Base-by-base conservation (phyloP, 169 alveolate species). In the Cryptosporidium viatorum region DNA sequence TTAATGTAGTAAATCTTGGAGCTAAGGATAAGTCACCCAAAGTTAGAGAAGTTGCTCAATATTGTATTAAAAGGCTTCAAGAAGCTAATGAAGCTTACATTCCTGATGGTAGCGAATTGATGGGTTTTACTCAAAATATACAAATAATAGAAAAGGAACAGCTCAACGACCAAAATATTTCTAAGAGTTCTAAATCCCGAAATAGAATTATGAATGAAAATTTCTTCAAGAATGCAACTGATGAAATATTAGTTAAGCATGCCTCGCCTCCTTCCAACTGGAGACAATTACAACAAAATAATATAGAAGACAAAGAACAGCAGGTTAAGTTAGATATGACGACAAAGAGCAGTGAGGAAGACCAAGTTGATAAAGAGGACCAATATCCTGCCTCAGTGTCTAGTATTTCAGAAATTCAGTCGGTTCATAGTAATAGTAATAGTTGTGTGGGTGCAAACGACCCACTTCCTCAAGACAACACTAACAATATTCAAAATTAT, bases 11-110 rank as follows among this genome's bases (percentile, higher is more conserved):
- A 43, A 80, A 35, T 62, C 55, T 80, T 33, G 89, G 80, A 23
- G 21, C 75, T 23, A 80, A 65, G 35, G 89, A 80, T 26, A 80
- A 80, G 23, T 80, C 89, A n/a, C 89, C 89, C 41, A 80, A 80
- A 45, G 89, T 80, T 48, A 80, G 89, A 23, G 89, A 80, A 8
- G 89, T 80, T 29, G 89, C 89, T 29, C 73, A 80, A 29, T 80
- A 62, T 80, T 80, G 89, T 43, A 43, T 80, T 60, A 80, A 80
- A 80, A 59, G 75, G 26, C 73, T 80, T 62, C 89, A 80, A 29
- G 89, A 80, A 12, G 75, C 89, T 33, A 80, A 80, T 45, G 89
- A 80, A 67, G 51, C 75, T 14, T 80, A 80, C n/a, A 62, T 80
- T 16, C 89, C 89, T 7, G 68, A 65, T 26, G 23, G 69, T 31